Conservation (phyloP, 257 asterid species). For the Solanum appendiculatum region DNA sequence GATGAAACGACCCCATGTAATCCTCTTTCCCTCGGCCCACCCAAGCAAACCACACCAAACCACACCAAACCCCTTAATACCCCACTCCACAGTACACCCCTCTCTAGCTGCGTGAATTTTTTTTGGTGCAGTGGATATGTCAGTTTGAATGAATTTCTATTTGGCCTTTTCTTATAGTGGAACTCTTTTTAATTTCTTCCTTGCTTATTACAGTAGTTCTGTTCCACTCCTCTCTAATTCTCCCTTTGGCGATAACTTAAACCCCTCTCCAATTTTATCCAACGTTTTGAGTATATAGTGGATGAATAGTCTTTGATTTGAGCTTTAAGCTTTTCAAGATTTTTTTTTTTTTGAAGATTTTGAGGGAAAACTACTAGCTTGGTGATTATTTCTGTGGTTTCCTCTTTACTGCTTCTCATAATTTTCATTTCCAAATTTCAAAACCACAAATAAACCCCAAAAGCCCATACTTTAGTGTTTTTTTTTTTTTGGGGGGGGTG, state of each 20-base stretch:
- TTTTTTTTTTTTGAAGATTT: background rate
- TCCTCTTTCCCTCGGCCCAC: background rate
- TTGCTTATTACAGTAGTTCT: background rate
- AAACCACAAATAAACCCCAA: background rate
- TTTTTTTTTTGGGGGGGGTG: background rate
- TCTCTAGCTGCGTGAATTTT: background rate
- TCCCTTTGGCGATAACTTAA: background rate
- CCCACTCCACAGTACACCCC: background rate
- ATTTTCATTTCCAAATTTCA: background rate
- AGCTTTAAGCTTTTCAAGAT: conserved; percentile 5
- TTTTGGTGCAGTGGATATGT: conserved; percentile 14
- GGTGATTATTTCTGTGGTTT: background rate
- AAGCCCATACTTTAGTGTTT: background rate
- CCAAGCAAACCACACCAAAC: background rate
- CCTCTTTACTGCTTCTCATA: background rate
- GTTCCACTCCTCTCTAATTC: background rate
- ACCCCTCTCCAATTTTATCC: background rate
- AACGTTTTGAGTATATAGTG: background rate
- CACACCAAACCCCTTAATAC: background rate
- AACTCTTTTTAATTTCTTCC: background rate
- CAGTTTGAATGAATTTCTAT: conserved; percentile 23
- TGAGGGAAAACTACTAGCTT: background rate
- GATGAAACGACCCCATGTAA: background rate
- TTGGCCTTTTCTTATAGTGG: conserved; percentile 14
- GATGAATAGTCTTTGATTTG: conserved; percentile 11